Evolutionary conservation across 163 green algal species (phyloP), one percentile per base, ranked within the genome.

Genomic region (Chlamydomonas reinhardtii): DNA sequence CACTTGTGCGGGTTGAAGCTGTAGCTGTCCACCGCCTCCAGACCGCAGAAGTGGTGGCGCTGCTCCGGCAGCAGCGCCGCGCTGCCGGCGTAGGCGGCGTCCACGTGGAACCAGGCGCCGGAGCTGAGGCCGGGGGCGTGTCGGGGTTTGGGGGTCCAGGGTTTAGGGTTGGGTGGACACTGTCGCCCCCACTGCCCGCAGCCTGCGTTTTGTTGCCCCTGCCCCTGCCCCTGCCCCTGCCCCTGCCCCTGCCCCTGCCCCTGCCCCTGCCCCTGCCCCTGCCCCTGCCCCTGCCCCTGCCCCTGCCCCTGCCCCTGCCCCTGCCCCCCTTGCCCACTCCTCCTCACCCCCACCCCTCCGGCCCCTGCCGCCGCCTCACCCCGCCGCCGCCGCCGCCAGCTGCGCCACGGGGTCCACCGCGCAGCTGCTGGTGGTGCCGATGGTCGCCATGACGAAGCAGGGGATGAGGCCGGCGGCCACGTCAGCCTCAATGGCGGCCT

Each of bases 1-100:
- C 48, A 87, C 91, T 98, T 98, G 93, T 98, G 96, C 2, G 92
- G 88, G 90, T 97, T 98, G 89, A 96, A 95, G 70, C 64, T 86
- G 87, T 96, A 95, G 76, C 75, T 93, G 82, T 98, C 91, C 11
- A 88, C 91, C 19, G 64, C 24, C 56, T 96, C 90, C 74, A 97
- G 82, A 2, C 95, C 95, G 2, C 82, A 92, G 72, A 86, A 86
- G 79, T 86, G 78, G 9, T 56, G 73, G 22, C 91, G 84, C 87
- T 92, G 78, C 88, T 98, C 95, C 16, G 95, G 95, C 27, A 94
- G 88, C 11, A 98, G 84, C 0, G 91, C 89, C 8, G 92, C 91
- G 20, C 87, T 78, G 52, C 96, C 96, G 1, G 95, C 96, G 84
- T 96, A 98, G 4, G 96, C 96, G 0, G 95, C 93, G 84, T 98